Evolutionary conservation across 1,139 yeast species (phyloP), one percentile per base, ranked within the genome.

Genomic region (Chernovozyma sophiae-reginae): DNA sequence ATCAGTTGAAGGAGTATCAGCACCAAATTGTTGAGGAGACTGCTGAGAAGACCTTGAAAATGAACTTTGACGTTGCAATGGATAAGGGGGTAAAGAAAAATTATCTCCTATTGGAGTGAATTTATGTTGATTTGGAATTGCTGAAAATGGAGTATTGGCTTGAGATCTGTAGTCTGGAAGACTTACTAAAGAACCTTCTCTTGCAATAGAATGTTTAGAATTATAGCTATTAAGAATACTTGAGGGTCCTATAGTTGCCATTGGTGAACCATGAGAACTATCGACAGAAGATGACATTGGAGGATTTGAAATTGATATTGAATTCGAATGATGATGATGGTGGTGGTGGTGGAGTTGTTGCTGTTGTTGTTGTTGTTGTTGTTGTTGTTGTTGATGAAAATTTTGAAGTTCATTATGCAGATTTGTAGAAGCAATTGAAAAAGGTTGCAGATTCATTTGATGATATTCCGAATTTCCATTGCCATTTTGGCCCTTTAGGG

Each of bases 161-260:
- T 35, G 34, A 10, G 36, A 30, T n/a, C 40, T 15, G 12, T 30
- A 37, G 2, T 37, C 40, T 8, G 40, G 34, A 6, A 37, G 19
- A 28, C 39, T 35, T 8, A 37, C 38, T 4, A 37, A 18, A 3
- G 40, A 37, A 16, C 26, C 11, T 4, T 37, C 40, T 23, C 40
- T 27, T 14, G 31, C 33, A 8, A 30, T 25, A 16, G 25, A 26
- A 22, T 30, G 26, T 18, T 16, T 10, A 6, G 32, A 28, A 25
- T 20, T 30, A n/a, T 22, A 26, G 22, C 23, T 28, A 22, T 32
- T 34, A 17, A 45, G 34, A 15, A 47, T 45, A 12, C 41, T 34
- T n/a, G 49, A 43, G 12, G 49, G 46, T 4, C 46, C 46, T 5
- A 35, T 28, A n/a, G 32, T 44, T 35, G 36, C 40, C 33, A 37